Conservation (phyloP, 768 basidiomycete species). For the Boletus subcaerulescens region DNA sequence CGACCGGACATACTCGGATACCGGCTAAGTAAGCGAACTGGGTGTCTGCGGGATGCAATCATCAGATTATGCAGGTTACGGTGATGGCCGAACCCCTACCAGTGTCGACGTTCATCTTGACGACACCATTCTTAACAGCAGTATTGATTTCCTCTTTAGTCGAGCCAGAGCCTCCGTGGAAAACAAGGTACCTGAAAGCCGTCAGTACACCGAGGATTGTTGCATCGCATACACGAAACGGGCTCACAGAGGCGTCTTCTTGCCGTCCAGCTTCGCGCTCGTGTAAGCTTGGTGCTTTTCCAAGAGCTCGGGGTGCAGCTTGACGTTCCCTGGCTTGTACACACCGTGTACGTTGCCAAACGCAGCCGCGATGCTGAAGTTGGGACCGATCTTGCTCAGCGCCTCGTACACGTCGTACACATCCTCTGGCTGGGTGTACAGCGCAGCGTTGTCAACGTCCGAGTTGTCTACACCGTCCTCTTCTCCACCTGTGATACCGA, state of each 20-base stretch:
- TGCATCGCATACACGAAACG: neutral
- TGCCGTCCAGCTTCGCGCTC: conserved; percentile 60
- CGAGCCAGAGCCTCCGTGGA: conserved; percentile 99
- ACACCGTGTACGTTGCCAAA: conserved; percentile 99
- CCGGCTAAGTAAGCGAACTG: conserved; percentile 90
- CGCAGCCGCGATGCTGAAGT: conserved; percentile 97
- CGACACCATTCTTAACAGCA: conserved; percentile 88
- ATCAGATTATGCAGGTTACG: conserved; percentile 1
- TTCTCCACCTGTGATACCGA: conserved; percentile 99
- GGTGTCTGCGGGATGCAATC: conserved; percentile 48
- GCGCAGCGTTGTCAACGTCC: conserved; percentile 83
- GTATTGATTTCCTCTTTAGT: conserved; percentile 93
- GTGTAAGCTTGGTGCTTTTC: conserved; percentile 85
- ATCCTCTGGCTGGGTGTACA: conserved; percentile 98
- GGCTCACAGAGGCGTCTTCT: conserved; percentile 78
- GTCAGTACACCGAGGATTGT: neutral
- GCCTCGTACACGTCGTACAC: conserved; percentile 88
- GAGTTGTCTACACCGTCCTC: conserved; percentile 99
- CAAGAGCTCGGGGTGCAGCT: conserved; percentile 86
- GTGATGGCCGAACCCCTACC: conserved; percentile 31
- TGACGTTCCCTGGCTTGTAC: conserved; percentile 98
- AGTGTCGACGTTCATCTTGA: conserved; percentile 99
- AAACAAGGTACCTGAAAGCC: conserved; percentile 81
- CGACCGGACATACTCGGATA: conserved; percentile 55
- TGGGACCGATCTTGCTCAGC: conserved; percentile 79